Percentiles rank a stretch among this genome's conserved stretches.
phyloP scores from a whole-genome alignment of 805 yeast genomes.

The Starmerella sp. region DNA sequence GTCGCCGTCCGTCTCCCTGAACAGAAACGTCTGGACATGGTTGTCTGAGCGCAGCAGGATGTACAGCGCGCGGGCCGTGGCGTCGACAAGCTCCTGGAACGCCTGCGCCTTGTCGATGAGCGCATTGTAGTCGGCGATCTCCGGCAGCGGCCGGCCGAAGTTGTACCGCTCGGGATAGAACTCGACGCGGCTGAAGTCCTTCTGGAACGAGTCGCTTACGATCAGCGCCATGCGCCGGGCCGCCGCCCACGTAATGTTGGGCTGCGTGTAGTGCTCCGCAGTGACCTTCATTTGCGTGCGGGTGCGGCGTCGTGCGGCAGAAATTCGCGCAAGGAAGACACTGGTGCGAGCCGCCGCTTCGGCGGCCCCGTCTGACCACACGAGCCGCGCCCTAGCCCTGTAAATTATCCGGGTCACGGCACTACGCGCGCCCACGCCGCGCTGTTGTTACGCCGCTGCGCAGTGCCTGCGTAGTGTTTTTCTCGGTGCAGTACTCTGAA shows the following conservation, averaged over 20 bases:
- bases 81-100: conserved; percentile 2
- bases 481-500: too few species aligned
- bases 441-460: too few species aligned
- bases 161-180: conserved; percentile 7
- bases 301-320: too few species aligned
- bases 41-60: conserved; percentile 4
- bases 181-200: conserved; percentile 11
- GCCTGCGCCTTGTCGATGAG: background rate
- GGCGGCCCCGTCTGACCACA: too few species aligned
- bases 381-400: too few species aligned
- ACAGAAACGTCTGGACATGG: conserved; percentile 1
- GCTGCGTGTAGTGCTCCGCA: background rate
- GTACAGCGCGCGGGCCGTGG: conserved; percentile 6
- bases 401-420: too few species aligned
- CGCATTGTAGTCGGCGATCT: background rate
- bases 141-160: conserved; percentile 1
- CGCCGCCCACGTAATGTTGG: conserved; percentile 8
- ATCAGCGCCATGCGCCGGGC: conserved; percentile 8
- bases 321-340: too few species aligned
- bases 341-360: too few species aligned
- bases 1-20: background rate
- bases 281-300: background rate
- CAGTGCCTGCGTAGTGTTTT: too few species aligned
- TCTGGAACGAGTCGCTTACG: conserved; percentile 11
- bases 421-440: too few species aligned